Conservation (phyloP, 2,329 filamentous ascomycete genomes). For the Gyromitra esculenta region DNA sequence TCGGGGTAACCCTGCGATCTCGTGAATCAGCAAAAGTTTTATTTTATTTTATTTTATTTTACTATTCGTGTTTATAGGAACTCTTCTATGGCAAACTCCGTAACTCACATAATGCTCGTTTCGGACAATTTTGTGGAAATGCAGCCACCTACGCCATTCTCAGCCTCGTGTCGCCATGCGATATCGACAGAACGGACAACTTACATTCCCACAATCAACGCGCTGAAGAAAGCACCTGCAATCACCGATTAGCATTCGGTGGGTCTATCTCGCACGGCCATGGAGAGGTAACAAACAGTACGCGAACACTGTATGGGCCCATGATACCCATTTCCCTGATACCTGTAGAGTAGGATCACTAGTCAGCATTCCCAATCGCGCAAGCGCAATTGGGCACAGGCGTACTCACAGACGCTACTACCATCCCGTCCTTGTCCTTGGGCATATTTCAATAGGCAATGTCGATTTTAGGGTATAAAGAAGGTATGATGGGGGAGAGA, state of each 20-base stretch:
- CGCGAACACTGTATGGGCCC: conserved; percentile 82
- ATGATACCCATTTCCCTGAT: conserved; percentile 90
- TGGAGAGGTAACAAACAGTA: conserved; percentile 70
- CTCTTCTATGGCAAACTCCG: conserved; percentile 10
- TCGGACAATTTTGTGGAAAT: conserved; percentile 96
- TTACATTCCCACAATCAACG: conserved; percentile 58
- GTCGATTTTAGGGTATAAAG: conserved; percentile 11
- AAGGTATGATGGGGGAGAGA: conserved; percentile 17
- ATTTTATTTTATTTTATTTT: not conserved
- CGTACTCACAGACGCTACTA: conserved; percentile 56
- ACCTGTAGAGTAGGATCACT: conserved; percentile 64
- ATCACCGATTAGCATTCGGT: conserved; percentile 45
- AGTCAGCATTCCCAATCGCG: conserved; percentile 27
- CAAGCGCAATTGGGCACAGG: conserved; percentile 35
- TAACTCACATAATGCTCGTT: conserved; percentile 82
- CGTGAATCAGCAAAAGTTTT: conserved; percentile 28
- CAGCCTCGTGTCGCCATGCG: conserved; percentile 33
- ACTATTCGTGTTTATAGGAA: not conserved
- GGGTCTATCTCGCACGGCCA: not conserved
- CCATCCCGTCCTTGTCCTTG: conserved; percentile 55
- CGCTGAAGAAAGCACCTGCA: conserved; percentile 54
- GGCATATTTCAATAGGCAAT: conserved; percentile 48
- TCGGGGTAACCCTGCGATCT: conserved; percentile 75
- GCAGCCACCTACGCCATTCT: conserved; percentile 65
- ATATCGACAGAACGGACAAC: conserved; percentile 37